Evolutionary conservation across 352 stramenopile species (phyloP).

Genomic region (Phytophthora europaea): DNA sequence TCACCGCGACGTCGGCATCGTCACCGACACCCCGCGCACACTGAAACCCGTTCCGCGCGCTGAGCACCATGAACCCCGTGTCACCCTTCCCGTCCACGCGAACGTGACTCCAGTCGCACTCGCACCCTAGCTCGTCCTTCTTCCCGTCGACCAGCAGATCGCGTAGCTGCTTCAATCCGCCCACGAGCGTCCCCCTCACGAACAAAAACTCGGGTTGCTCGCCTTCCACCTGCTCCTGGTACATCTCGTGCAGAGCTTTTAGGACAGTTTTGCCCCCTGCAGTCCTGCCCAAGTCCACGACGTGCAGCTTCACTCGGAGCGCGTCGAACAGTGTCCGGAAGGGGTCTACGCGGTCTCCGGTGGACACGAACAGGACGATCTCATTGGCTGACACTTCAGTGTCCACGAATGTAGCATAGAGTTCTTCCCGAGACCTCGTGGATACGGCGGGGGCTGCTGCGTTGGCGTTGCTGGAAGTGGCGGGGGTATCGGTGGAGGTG

Average conservation of each 20-base stretch:
- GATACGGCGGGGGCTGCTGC: neutral
- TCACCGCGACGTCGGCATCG: too few species aligned
- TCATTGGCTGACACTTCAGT: slow-evolving; percentile 26
- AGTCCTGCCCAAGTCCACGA: slow-evolving; percentile 40
- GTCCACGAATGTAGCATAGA: slow-evolving; percentile 32
- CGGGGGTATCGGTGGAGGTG: neutral
- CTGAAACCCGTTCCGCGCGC: slow-evolving; percentile 35
- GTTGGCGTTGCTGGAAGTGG: neutral
- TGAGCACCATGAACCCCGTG: slow-evolving; percentile 44
- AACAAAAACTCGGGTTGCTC: slow-evolving; percentile 42
- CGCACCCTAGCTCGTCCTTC: slow-evolving; percentile 7
- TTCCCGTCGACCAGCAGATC: slow-evolving; percentile 28
- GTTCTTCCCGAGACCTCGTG: slow-evolving; percentile 12
- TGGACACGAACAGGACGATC: slow-evolving; percentile 22
- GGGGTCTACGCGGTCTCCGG: slow-evolving; percentile 6
- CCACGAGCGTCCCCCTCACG: slow-evolving; percentile 30
- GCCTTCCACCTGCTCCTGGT: neutral
- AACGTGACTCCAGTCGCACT: slow-evolving; percentile 34
- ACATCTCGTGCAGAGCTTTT: slow-evolving; percentile 22
- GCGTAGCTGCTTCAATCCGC: slow-evolving; percentile 21
- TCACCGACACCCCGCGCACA: neutral
- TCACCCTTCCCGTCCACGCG: slow-evolving; percentile 33
- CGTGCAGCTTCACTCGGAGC: slow-evolving; percentile 24
- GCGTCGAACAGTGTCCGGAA: slow-evolving; percentile 32
- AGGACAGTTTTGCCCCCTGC: slow-evolving; percentile 41